These are phyloP conservation scores for Quercus glauca DNA, from an alignment of 306 rosid species.

Conservation along the genomic window DNA sequence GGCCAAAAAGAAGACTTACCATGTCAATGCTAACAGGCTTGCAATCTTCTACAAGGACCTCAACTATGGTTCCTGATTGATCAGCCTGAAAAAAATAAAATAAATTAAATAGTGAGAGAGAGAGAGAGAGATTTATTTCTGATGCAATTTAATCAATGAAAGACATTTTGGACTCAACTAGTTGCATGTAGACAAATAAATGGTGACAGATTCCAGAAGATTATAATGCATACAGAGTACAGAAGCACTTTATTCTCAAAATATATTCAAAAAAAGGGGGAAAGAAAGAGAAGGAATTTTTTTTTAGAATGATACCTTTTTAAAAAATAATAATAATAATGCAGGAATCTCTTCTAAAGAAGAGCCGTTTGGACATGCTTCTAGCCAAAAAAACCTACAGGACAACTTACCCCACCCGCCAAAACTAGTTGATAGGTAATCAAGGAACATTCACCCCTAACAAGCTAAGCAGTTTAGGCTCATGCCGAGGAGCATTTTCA, in stretches of 20 bases:
- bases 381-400: too few relatives aligned
- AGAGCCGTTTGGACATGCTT: too few relatives aligned
- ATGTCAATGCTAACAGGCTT: constrained; percentile 59
- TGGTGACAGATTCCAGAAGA: background rate
- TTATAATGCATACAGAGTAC: background rate
- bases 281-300: background rate
- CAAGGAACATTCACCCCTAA: too few relatives aligned
- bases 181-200: background rate
- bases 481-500: background rate
- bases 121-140: background rate
- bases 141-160: background rate
- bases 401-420: too few relatives aligned
- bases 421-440: too few relatives aligned
- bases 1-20: constrained; percentile 37
- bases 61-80: constrained; percentile 69
- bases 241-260: background rate
- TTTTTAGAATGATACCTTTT: background rate
- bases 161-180: background rate
- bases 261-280: background rate
- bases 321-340: too few relatives aligned
- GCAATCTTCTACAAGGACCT: constrained; percentile 51
- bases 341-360: too few relatives aligned
- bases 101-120: background rate
- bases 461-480: too few relatives aligned
- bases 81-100: constrained; percentile 49